Evolutionary conservation across 139 green algal species (phyloP), one percentile per base, ranked within the genome.

Genomic region (Tetratostichococcus sp.): DNA sequence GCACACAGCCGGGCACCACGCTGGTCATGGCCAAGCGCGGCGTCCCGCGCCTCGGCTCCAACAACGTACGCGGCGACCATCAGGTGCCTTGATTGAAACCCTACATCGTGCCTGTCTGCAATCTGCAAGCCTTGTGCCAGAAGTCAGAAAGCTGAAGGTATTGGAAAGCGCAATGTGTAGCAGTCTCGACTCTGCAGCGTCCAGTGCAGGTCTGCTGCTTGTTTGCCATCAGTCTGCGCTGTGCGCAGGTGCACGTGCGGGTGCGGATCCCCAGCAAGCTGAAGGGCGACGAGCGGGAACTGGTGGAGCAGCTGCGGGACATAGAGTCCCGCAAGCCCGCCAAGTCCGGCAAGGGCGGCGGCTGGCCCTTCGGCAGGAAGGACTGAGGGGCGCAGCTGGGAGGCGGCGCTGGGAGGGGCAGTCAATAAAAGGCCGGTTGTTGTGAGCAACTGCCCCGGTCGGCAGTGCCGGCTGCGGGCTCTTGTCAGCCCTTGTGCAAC

Each of bases 11-110:
- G 0, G 93, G 91, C 67, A 98, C 95, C 3, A 99, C 94, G 11
- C 83, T 99, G 76, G 86, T 99, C 28, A 99, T 99, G 96, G 83
- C 88, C 70, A 98, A 97, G 89, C 83, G 94, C 0, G 96, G 96
- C 0, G 96, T 98, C 50, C 95, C 95, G 0, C 82, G 86, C 30
- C 88, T 99, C 14, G 94, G 94, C 21, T 83, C 84, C n/a, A 34
- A 79, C 14, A 82, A 35, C 26, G 59, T 86, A 35, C 79, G 96
- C 11, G 96, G 96, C 19, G 95, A 99, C 85, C 96, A 99, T 75
- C 77, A 88, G 43, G 89, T 91, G 43, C 11, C 23, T 30, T 62
- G 6, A 31, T 35, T 62, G 28, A 32, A 30, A n/a, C n/a, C n/a
- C n/a, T n/a, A n/a, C n/a, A n/a, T n/a, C n/a, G n/a, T n/a, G n/a